Percentiles rank a stretch among this genome's conserved stretches.
phyloP scores from a whole-genome alignment of 208 protist genomes.

The Leishmania tarentolae region DNA sequence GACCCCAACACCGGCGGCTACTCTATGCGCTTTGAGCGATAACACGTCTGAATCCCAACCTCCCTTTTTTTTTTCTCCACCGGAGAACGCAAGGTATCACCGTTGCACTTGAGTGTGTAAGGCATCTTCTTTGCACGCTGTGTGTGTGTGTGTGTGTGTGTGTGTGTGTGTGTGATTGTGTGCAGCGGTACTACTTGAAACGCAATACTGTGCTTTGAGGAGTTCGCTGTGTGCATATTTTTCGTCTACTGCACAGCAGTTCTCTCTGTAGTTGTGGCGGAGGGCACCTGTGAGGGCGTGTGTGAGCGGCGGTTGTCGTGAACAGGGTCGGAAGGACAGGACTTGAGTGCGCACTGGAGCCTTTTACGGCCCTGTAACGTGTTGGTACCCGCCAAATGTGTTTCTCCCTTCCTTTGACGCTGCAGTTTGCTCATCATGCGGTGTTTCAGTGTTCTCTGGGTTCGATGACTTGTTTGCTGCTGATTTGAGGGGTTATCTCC shows the following conservation, averaged over 20 bases:
- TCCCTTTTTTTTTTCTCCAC: too few relatives aligned
- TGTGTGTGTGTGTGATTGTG: background rate
- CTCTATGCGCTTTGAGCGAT: constrained; percentile 93
- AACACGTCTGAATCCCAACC: background rate
- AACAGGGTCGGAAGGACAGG: background rate
- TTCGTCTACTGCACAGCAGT: background rate
- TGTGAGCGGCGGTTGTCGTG: background rate
- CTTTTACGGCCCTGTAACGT: background rate
- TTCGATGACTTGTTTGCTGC: background rate
- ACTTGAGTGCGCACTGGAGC: background rate
- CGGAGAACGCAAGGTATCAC: background rate
- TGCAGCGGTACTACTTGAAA: background rate
- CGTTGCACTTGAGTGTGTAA: background rate
- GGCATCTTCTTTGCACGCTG: background rate
- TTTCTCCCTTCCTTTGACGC: background rate
- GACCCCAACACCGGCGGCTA: constrained; percentile 93
- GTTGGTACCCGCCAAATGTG: background rate
- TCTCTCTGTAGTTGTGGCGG: background rate
- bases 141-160: background rate
- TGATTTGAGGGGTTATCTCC: background rate
- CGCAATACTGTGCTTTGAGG: background rate
- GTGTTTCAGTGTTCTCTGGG: background rate
- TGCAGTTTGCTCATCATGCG: background rate
- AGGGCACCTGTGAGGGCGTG: background rate
- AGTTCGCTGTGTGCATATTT: background rate